These are phyloP conservation scores for Talaromyces sp. DNA, from an alignment of 2,329 filamentous ascomycete genomes.

Conservation along the genomic window DNA sequence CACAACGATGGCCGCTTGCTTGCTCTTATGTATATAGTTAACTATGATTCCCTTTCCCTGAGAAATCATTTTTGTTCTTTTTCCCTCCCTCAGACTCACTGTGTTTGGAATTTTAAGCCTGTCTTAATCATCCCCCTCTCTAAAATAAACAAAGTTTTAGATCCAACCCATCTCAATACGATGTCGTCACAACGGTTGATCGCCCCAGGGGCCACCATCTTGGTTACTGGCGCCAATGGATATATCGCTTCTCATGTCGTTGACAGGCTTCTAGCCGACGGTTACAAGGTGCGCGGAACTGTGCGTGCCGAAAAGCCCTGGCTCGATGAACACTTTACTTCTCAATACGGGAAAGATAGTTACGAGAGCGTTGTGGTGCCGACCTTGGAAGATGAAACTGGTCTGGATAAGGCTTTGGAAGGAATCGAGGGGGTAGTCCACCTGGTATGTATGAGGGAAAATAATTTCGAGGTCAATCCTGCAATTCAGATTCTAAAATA, in stretches of 20 bases:
- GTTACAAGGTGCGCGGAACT: constrained; percentile 41
- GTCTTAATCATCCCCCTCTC: background rate
- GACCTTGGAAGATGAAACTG: constrained; percentile 28
- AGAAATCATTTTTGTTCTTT: background rate
- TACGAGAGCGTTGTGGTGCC: constrained; percentile 34
- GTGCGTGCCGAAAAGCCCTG: constrained; percentile 28
- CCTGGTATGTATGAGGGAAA: background rate
- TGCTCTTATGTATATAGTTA: background rate
- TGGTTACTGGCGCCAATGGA: constrained; percentile 39
- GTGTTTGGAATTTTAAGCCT: background rate
- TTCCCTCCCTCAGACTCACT: background rate
- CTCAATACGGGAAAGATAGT: constrained; percentile 17
- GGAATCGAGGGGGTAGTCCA: background rate
- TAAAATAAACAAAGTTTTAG: background rate
- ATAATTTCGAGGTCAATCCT: background rate
- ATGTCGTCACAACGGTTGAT: background rate
- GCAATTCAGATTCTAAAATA: background rate
- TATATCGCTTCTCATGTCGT: constrained; percentile 37
- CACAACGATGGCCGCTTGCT: background rate
- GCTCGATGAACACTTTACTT: constrained; percentile 22
- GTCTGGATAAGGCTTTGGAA: background rate
- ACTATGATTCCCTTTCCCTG: background rate
- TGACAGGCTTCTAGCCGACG: constrained; percentile 32
- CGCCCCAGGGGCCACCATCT: background rate
- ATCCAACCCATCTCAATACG: background rate